Evolutionary conservation across 768 basidiomycete genomes (phyloP).

Genomic region (Postia placenta): DNA sequence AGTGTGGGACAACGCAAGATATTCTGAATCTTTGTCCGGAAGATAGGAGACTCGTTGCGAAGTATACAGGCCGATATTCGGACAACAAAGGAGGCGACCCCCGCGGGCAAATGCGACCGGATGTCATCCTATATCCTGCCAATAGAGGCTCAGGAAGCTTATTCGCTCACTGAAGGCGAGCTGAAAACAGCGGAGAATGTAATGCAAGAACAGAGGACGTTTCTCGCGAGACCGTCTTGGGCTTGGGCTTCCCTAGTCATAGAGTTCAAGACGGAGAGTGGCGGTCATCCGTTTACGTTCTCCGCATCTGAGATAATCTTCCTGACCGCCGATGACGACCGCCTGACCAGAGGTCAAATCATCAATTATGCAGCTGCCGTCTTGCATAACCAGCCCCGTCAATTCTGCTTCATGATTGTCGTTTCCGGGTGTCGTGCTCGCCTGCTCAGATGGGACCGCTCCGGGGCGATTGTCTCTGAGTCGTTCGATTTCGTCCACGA

Average conservation of each 20-base stretch:
- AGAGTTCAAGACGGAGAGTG: background rate
- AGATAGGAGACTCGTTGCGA: too few species aligned
- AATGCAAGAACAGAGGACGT: background rate
- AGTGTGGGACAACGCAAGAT: too few species aligned
- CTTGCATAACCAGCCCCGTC: constrained; percentile 23
- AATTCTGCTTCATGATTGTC: too few species aligned
- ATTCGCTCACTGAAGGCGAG: background rate
- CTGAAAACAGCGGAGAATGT: background rate
- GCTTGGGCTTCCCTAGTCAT: background rate
- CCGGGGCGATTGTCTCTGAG: constrained; percentile 24
- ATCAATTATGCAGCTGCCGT: constrained; percentile 14
- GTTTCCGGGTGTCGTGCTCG: background rate
- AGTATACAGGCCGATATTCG: too few species aligned
- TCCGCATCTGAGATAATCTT: background rate
- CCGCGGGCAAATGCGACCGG: too few species aligned
- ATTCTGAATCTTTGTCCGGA: too few species aligned
- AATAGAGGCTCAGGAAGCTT: background rate
- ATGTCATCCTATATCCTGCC: background rate
- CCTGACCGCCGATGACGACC: background rate
- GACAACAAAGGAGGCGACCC: too few species aligned
- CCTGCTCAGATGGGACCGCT: constrained; percentile 26
- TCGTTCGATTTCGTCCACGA: constrained; percentile 20
- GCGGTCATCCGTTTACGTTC: background rate
- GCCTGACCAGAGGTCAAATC: background rate
- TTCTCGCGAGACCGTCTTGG: background rate